Evolutionary conservation across 176 grass and related monocot genomes (phyloP), one percentile per base, ranked within the genome.

Genomic region (Ananas comosus): DNA sequence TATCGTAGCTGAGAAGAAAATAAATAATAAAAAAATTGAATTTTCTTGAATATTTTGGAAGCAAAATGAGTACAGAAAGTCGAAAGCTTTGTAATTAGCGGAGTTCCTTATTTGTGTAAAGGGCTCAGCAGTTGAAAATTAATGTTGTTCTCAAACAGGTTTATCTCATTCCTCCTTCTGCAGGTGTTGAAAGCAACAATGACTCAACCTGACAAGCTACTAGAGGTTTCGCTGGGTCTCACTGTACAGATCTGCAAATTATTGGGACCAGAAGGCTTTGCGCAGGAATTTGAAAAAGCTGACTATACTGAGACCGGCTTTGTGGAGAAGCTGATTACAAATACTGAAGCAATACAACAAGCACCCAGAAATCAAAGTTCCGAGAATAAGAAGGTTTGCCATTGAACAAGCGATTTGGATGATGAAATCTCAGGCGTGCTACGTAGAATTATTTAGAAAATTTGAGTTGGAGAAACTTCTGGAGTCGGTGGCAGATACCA

Each of bases 161-260:
- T 16, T 57, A 53, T 57, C n/a, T 57, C 1, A n/a, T 12, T 57
- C 13, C 53, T 6, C 47, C 48, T 49, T 14, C 16, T 61, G 22
- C 47, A 89, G 86, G 87, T 79, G 21, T 51, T 92, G 51, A 68
- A 51, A 23, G 76, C 82, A 70, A 86, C 80, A 49, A 88, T 83
- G 77, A 66, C 52, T 9, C 74, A 71, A 49, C 66, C 10, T 13
- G 79, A 80, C 11, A 82, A 85, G 67, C 42, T 80, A 22, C 79
- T 88, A 16, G 85, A 91, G 29, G 76, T 82, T 8, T 79, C 82
- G 17, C 63, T 91, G 1, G 89, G 89, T n/a, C 79, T 88, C 9
- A 84, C 82, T 2, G 70, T 64, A 18, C 69, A 85, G 65, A 77
- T 85, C 9, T 93, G 83, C 71, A 27, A 52, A 27, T 70, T 79